Evolutionary conservation across 2,329 filamentous ascomycete species (phyloP), one percentile per base, ranked within the genome.

Genomic region (Cadophora sp.): DNA sequence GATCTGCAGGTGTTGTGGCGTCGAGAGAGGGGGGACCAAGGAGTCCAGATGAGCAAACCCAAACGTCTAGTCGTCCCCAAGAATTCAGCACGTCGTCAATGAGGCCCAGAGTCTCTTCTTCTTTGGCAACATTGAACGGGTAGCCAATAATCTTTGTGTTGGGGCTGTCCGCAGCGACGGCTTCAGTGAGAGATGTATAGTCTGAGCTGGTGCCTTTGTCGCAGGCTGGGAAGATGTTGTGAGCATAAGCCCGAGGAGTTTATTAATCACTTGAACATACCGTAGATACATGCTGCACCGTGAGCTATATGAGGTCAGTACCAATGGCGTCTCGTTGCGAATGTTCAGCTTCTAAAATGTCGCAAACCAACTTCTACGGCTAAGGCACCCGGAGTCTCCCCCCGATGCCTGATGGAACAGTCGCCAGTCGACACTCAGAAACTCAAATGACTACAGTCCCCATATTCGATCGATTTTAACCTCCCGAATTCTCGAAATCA

Each of bases 61-160:
- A 90, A 65, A 90, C 81, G 75, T 90, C 88, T 24, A 88, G 80
- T n/a, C 85, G 75, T 16, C 82, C 87, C 80, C 85, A 89, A 9
- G 83, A 76, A 73, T 89, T 89, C 22, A 90, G 81, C 14, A 89
- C 82, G 75, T 90, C 87, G 76, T 91, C 88, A 69, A 90, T 88
- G 27, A 90, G 80, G 16, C 78, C 79, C 43, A 90, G 80, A 0
- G 87, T 90, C 71, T 85, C 85, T 76, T 89, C 84, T 76, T 90
- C 87, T 40, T 84, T 85, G 22, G 85, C 83, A 48, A 84, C 81
- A 60, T 85, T 83, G 80, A 87, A 88, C 0, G 87, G 87, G 73
- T 89, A 90, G 22, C 82, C 81, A 70, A 90, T 89, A 62, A 89
- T 79, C 73, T 88, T 88, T 19, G 86, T 89, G 73, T 86, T 87